phyloP scores from a whole-genome alignment of 352 stramenopile genomes.

The Globisporangium rhizosaccharum region DNA sequence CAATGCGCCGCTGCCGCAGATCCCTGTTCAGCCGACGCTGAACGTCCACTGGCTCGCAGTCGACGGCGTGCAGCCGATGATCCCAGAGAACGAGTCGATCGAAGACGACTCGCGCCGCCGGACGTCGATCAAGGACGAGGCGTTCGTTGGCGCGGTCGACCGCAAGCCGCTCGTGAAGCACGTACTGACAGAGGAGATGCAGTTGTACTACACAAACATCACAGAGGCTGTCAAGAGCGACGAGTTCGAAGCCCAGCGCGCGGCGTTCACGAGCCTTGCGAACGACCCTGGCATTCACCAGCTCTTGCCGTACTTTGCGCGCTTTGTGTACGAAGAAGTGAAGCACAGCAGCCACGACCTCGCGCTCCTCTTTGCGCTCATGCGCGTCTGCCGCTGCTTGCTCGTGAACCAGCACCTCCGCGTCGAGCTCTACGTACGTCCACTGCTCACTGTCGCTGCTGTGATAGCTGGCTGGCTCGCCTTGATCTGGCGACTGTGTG shows the following conservation, averaged over 20 bases:
- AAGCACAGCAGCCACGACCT: constrained; percentile 84
- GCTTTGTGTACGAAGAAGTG: constrained; percentile 85
- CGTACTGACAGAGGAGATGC: constrained; percentile 87
- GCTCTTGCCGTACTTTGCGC: constrained; percentile 85
- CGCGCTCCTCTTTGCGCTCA: constrained; percentile 73
- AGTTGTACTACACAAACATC: constrained; percentile 87
- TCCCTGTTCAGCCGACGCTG: constrained; percentile 63
- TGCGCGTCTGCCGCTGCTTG: constrained; percentile 86
- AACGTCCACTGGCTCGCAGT: constrained; percentile 84
- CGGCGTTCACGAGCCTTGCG: constrained; percentile 71
- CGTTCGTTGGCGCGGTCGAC: constrained; percentile 60
- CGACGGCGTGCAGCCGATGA: constrained; percentile 75
- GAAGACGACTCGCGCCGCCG: constrained; percentile 61
- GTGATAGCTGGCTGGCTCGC: neutral
- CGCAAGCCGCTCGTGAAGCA: constrained; percentile 81
- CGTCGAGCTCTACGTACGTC: constrained; percentile 90
- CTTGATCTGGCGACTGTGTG: neutral
- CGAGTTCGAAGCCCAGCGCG: constrained; percentile 66
- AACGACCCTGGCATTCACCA: constrained; percentile 87
- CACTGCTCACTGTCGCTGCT: neutral
- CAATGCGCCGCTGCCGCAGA: constrained; percentile 66
- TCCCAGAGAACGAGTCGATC: constrained; percentile 79
- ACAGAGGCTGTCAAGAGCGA: constrained; percentile 76
- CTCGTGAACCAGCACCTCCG: constrained; percentile 89
- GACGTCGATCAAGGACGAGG: constrained; percentile 76